Evolutionary conservation across 176 grass and related monocot species (phyloP), one percentile per base, ranked within the genome.

Genomic region (Ensete glaucum): DNA sequence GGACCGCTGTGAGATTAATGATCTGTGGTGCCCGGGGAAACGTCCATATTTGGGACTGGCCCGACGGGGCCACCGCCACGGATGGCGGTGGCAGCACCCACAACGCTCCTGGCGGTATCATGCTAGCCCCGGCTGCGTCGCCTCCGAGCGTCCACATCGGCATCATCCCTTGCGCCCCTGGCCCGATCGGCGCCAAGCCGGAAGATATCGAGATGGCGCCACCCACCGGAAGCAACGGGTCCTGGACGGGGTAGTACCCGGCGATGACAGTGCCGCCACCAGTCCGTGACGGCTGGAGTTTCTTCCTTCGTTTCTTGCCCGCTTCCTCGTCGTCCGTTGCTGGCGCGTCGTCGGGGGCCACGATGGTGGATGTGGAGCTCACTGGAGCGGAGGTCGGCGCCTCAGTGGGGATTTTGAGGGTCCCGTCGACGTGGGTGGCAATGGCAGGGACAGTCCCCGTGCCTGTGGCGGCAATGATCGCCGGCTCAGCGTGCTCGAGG

Each of bases 151-250:
- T 48, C 70, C 70, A 72, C 70, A 72, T 53, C 50, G 70, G 70
- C 10, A 72, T 13, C n/a, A 72, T 23, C 14, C 50, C 70, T 50
- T 72, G 70, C 49, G 51, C 51, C 8, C 50, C 51, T 13, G 21
- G 1, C 20, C 21, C 22, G 20, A 77, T 66, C 0, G 76, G 76
- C 0, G 76, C 76, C 20, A 77, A 49, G 20, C 76, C 76, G 43
- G 76, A 21, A n/a, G 76, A 77, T 3, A 77, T 77, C 14, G 76
- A 77, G 43, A 67, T 67, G 59, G 62, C 76, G 1, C 76, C 76
- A 11, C 76, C 62, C 10, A 60, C 76, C 20, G 76, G 76, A 21
- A 54, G 19, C 15, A 72, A 19, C 9, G 69, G 69, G 50, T 72
- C 69, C 2, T 72, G 69, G 49, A 53, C 50, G 12, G 69, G 69